phyloP scores from a whole-genome alignment of 2,329 filamentous ascomycete species.

The Sporothrix sp. region DNA sequence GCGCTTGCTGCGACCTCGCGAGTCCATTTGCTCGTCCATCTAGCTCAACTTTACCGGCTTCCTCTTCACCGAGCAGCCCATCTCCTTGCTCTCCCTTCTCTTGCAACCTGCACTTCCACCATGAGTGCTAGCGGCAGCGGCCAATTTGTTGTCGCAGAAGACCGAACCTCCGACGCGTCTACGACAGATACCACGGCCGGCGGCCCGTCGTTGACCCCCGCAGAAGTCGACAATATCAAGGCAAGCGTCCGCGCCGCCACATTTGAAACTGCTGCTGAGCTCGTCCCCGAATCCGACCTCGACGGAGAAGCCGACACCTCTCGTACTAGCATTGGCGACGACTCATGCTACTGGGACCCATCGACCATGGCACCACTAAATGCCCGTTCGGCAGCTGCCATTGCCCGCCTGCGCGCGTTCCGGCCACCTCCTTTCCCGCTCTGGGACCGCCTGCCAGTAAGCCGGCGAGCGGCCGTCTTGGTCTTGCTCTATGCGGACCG shows the following conservation, averaged over 20 bases:
- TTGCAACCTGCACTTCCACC: background rate
- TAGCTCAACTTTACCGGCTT: background rate
- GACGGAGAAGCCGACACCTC: conserved; percentile 15
- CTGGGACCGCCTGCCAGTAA: conserved; percentile 52
- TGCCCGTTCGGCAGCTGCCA: conserved; percentile 43
- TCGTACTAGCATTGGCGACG: conserved; percentile 17
- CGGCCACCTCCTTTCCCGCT: conserved; percentile 49
- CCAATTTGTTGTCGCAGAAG: conserved; percentile 3
- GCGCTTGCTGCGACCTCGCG: background rate
- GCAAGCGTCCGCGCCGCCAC: conserved; percentile 6
- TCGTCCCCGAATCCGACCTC: no score
- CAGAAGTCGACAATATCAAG: conserved; percentile 9
- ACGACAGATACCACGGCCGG: background rate
- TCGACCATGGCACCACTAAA: conserved; percentile 48
- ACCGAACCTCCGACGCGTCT: background rate
- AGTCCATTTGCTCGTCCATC: background rate
- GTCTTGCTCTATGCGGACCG: conserved; percentile 81
- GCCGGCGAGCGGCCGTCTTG: conserved; percentile 73
- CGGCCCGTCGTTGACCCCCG: background rate
- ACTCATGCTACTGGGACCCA: conserved; percentile 48
- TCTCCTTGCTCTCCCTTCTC: background rate
- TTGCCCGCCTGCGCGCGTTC: conserved; percentile 52
- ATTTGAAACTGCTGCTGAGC: background rate
- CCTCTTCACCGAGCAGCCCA: background rate
- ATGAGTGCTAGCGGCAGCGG: conserved; percentile 6